Percentiles rank a stretch among this genome's conserved stretches.
phyloP scores from a whole-genome alignment of 768 basidiomycete genomes.

The Agaricus blazei region DNA sequence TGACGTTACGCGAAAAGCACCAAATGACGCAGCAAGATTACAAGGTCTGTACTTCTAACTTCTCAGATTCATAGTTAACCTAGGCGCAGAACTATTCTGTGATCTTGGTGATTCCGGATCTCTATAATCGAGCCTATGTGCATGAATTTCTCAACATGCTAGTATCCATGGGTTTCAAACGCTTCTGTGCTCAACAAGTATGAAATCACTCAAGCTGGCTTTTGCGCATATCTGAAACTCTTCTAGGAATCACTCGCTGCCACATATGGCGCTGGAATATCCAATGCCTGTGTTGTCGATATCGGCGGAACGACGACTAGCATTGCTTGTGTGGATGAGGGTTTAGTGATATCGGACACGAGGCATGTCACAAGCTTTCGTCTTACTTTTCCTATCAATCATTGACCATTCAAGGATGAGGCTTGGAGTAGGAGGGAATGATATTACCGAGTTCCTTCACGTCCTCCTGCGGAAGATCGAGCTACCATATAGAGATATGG shows the following conservation, averaged over 20 bases:
- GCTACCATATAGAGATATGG: slow-evolving; percentile 85
- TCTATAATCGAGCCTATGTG: slow-evolving; percentile 82
- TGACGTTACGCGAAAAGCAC: slow-evolving; percentile 56
- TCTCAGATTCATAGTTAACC: not conserved
- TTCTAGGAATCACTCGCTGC: slow-evolving; percentile 85
- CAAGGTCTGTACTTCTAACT: slow-evolving; percentile 41
- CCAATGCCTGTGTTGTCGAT: slow-evolving; percentile 93
- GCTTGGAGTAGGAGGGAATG: slow-evolving; percentile 89
- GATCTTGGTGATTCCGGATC: slow-evolving; percentile 87
- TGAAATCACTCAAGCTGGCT: not conserved
- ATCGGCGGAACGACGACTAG: slow-evolving; percentile 83
- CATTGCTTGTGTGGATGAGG: slow-evolving; percentile 93
- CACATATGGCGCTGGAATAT: slow-evolving; percentile 92
- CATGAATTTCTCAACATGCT: slow-evolving; percentile 72
- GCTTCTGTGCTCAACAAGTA: slow-evolving; percentile 89
- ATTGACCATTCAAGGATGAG: slow-evolving; percentile 46
- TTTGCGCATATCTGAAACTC: not conserved
- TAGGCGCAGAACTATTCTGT: slow-evolving; percentile 72
- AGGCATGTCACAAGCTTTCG: slow-evolving; percentile 42
- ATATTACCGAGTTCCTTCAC: slow-evolving; percentile 86
- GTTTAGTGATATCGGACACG: slow-evolving; percentile 80
- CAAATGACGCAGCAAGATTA: slow-evolving; percentile 48
- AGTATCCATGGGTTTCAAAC: slow-evolving; percentile 86
- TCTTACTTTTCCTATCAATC: not conserved
- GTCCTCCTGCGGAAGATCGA: slow-evolving; percentile 73